A percentile compares a stretch with the other conserved stretches of the same genome.
Conservation (phyloP, 305 asterid species). For the Rubia balearica region DNA sequence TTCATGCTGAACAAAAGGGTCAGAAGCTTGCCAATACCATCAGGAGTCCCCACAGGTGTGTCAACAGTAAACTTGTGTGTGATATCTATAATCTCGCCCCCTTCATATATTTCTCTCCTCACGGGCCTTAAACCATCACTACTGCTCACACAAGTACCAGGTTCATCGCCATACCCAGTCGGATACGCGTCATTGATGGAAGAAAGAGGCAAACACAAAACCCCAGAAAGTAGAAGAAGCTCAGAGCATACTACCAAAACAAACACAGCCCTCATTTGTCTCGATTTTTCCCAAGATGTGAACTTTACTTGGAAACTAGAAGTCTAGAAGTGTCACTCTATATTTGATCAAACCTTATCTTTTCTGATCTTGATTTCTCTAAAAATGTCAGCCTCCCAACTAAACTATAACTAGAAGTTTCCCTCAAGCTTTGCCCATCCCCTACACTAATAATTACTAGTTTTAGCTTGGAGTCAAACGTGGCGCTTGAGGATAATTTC, state of each 20-base stretch:
- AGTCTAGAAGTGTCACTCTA: background rate
- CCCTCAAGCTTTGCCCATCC: background rate
- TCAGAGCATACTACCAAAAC: conserved; percentile 28
- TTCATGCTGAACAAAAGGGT: conserved; percentile 57
- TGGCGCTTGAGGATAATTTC: conserved; percentile 1
- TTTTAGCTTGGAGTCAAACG: background rate
- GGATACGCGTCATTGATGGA: conserved; percentile 36
- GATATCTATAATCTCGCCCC: conserved; percentile 58
- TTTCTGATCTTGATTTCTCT: background rate
- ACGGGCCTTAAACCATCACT: conserved; percentile 28
- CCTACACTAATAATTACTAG: background rate
- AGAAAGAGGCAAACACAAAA: conserved; percentile 18
- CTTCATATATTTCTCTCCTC: conserved; percentile 41
- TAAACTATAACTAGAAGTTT: background rate
- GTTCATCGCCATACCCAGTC: conserved; percentile 36
- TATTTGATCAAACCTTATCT: background rate
- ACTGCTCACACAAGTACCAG: conserved; percentile 22
- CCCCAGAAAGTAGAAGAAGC: conserved; percentile 20
- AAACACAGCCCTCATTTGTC: conserved; percentile 29
- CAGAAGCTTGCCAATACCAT: conserved; percentile 52
- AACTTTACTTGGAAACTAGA: background rate
- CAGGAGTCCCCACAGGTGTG: conserved; percentile 37
- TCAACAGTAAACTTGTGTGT: conserved; percentile 53
- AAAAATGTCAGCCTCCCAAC: background rate
- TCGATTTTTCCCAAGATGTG: background rate